phyloP scores from a whole-genome alignment of 352 stramenopile genomes.

The Phytophthora tentaculata region DNA sequence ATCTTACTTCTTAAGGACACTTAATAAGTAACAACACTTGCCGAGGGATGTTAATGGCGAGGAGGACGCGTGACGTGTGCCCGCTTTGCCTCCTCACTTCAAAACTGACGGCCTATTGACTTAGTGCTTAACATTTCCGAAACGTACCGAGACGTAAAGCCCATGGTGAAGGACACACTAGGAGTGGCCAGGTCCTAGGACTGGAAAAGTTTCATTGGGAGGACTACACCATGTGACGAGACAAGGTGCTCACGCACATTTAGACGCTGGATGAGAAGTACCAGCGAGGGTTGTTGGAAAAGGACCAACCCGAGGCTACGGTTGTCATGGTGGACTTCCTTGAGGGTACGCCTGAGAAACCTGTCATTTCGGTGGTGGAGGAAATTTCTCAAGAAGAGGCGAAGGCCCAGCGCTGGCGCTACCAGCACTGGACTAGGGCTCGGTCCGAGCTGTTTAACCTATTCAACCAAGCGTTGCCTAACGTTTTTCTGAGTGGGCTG shows the following conservation, averaged over 20 bases:
- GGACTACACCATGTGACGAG: slow-evolving; percentile 23
- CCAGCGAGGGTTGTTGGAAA: slow-evolving; percentile 17
- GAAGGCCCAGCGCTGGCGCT: not conserved
- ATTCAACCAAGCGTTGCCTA: not conserved
- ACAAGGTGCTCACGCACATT: slow-evolving; percentile 22
- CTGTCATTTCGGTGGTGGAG: not conserved
- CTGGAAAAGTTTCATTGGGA: slow-evolving; percentile 4
- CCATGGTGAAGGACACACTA: slow-evolving; percentile 4
- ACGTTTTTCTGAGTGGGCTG: not conserved
- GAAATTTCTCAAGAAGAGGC: slow-evolving; percentile 2
- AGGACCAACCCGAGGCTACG: slow-evolving; percentile 13
- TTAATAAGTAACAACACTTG: too few species aligned
- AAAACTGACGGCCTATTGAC: too few species aligned
- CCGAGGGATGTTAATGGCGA: too few species aligned
- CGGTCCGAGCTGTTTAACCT: not conserved
- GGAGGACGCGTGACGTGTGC: too few species aligned
- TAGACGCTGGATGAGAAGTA: slow-evolving; percentile 15
- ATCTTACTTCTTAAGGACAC: too few species aligned
- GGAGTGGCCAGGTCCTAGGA: slow-evolving; percentile 1
- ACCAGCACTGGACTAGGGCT: slow-evolving; percentile 15
- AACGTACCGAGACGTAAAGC: too few species aligned
- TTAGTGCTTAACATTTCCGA: too few species aligned
- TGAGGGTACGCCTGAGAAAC: slow-evolving; percentile 6
- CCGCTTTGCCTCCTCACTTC: too few species aligned
- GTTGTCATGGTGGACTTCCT: slow-evolving; percentile 25